Evolutionary conservation across 2,329 filamentous ascomycete genomes (phyloP).

Genomic region (Pseudopithomyces chartarum): DNA sequence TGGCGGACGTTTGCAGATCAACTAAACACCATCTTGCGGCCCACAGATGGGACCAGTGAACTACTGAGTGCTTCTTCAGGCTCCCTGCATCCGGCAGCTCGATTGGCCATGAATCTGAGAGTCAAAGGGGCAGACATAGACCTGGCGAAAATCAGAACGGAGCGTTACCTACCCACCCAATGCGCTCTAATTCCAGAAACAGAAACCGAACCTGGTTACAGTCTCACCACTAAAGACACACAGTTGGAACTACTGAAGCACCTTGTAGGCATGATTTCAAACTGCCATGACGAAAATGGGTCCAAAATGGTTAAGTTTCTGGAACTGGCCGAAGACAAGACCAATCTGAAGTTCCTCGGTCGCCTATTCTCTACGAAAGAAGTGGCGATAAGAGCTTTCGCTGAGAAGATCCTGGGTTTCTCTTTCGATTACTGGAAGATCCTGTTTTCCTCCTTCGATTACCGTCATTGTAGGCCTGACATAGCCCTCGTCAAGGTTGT

Average conservation of each 20-base stretch:
- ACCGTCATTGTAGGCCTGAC: background rate
- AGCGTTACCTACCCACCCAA: background rate
- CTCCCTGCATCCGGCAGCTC: background rate
- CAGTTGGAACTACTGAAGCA: background rate
- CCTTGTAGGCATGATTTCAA: background rate
- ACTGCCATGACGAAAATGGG: background rate
- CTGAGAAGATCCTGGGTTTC: background rate
- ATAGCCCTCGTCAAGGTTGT: background rate
- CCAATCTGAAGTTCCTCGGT: background rate
- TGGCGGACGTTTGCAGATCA: background rate
- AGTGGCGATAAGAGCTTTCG: background rate
- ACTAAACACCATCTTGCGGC: background rate
- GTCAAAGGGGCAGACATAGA: background rate
- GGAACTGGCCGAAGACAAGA: background rate
- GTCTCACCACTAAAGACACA: background rate
- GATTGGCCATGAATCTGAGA: background rate
- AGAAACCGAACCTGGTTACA: no score
- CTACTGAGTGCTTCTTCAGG: background rate
- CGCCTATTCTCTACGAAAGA: background rate
- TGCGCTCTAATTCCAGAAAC: background rate
- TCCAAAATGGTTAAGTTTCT: no score
- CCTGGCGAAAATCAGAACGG: background rate
- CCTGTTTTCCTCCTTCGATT: background rate
- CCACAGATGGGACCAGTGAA: background rate
- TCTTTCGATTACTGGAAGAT: background rate